Percentiles rank a stretch among this genome's conserved stretches.
phyloP scores from a whole-genome alignment of 495 filamentous ascomycete species.

The Penicillium taxi region DNA sequence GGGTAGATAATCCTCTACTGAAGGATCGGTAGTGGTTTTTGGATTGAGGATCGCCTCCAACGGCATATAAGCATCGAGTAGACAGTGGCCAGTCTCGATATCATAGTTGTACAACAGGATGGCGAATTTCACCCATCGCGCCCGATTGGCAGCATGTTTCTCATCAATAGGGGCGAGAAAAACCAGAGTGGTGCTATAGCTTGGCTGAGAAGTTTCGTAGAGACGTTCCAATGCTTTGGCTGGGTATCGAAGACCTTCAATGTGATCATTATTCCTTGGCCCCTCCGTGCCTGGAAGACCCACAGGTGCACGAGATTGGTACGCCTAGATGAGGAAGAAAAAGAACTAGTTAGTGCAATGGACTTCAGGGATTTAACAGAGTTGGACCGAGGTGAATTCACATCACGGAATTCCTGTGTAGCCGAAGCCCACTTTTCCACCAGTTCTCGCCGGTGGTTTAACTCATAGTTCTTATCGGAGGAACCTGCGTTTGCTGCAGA shows the following conservation, averaged over 20 bases:
- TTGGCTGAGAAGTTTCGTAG: constrained; percentile 1
- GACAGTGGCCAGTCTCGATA: constrained; percentile 2
- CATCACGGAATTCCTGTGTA: constrained; percentile 5
- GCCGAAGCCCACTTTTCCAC: constrained; percentile 5
- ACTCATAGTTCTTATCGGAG: constrained; percentile 1
- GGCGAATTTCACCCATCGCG: constrained; percentile 4
- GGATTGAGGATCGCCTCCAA: constrained; percentile 3
- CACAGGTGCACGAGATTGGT: constrained; percentile 4
- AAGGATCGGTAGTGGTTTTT: constrained; percentile 1
- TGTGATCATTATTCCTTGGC: background rate
- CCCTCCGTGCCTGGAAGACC: constrained; percentile 4
- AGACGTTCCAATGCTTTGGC: constrained; percentile 3
- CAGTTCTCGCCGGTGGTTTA: constrained; percentile 1
- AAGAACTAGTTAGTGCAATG: constrained; percentile 1
- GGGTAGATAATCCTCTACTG: constrained; percentile 4
- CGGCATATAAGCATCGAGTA: background rate
- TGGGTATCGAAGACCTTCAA: constrained; percentile 4
- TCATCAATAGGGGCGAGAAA: constrained; percentile 2
- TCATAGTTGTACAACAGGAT: constrained; percentile 4
- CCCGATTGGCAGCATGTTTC: constrained; percentile 1
- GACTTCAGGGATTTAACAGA: constrained; percentile 1
- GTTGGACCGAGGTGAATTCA: background rate
- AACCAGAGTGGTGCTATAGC: background rate
- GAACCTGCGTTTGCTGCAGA: constrained; percentile 4
- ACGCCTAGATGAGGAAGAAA: background rate